phyloP scores from a whole-genome alignment of 1,139 yeast genomes.

The Casaregolazyma suthepensis region DNA sequence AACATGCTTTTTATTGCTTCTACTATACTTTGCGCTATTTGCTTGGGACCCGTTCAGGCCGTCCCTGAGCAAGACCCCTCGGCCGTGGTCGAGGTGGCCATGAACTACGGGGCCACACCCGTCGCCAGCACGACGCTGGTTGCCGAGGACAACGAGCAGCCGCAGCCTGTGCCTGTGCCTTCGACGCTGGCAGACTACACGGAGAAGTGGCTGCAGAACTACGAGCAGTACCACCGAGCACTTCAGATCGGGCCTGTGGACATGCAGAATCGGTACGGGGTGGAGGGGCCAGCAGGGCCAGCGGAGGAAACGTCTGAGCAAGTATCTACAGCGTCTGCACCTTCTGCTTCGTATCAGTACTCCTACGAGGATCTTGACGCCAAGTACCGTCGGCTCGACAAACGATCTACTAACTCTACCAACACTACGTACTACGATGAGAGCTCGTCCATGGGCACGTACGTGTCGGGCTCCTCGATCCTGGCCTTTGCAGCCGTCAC shows the following conservation, averaged over 20 bases:
- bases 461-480: background rate
- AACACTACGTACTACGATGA: background rate
- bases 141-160: background rate
- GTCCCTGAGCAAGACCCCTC: background rate
- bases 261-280: background rate
- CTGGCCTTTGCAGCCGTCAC: background rate
- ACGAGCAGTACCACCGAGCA: constrained; percentile 12
- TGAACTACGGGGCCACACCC: background rate
- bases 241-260: background rate
- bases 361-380: background rate
- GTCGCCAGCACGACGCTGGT: background rate
- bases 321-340: too few relatives aligned
- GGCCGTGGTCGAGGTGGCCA: background rate
- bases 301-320: background rate
- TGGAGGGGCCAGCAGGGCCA: too few relatives aligned
- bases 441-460: background rate
- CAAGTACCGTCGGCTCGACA: background rate
- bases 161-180: background rate
- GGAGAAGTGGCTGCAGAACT: constrained; percentile 17
- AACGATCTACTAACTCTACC: background rate
- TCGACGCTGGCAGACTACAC: constrained; percentile 13
- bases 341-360: too few relatives aligned
- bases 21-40: background rate
- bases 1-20: background rate
- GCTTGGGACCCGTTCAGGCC: background rate